Evolutionary conservation across 208 protist genomes (phyloP).

Genomic region (Trypanosoma scelopori): DNA sequence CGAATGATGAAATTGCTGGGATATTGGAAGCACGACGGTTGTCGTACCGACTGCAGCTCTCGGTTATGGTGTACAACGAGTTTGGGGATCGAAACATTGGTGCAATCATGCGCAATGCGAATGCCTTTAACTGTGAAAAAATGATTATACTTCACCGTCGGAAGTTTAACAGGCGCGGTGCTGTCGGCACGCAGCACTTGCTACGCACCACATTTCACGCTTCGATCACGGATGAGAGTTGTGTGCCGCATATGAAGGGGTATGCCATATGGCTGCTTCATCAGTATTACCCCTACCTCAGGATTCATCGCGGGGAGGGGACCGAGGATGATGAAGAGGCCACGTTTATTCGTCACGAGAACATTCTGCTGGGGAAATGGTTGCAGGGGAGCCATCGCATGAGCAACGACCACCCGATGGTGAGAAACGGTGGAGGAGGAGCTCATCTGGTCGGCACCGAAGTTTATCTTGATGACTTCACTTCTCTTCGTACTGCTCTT

Average conservation of each 20-base stretch:
- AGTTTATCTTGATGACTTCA: constrained; percentile 57
- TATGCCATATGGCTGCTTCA: constrained; percentile 74
- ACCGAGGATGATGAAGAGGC: neutral
- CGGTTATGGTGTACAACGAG: constrained; percentile 74
- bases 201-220: constrained; percentile 36
- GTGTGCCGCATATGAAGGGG: constrained; percentile 25
- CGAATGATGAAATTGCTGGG: constrained; percentile 42
- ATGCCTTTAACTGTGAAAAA: constrained; percentile 77
- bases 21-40: constrained; percentile 34
- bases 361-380: constrained; percentile 40
- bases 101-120: constrained; percentile 79
- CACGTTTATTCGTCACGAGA: constrained; percentile 52
- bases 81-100: constrained; percentile 84
- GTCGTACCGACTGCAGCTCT: constrained; percentile 53
- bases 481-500: constrained; percentile 33
- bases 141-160: constrained; percentile 62
- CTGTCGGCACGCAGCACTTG: constrained; percentile 70
- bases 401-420: constrained; percentile 41
- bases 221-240: constrained; percentile 17
- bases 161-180: constrained; percentile 71
- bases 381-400: constrained; percentile 33
- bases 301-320: constrained; percentile 23
- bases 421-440: neutral
- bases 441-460: constrained; percentile 35
- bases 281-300: constrained; percentile 75